Evolutionary conservation across 1,284 basidiomycete species (phyloP), one percentile per base, ranked within the genome.

Genomic region (Ganoderma lucidum): DNA sequence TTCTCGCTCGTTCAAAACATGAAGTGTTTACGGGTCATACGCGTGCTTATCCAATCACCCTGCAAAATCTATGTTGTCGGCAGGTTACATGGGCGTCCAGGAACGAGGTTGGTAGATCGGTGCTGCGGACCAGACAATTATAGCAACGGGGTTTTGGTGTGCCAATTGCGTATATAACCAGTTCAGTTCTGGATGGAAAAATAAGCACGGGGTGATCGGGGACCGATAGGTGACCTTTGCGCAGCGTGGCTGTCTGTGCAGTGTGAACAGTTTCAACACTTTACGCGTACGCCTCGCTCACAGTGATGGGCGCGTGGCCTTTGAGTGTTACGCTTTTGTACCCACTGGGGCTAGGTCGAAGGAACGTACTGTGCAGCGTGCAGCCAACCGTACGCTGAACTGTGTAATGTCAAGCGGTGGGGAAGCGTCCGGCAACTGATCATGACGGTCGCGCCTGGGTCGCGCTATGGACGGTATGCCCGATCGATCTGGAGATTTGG

Each of bases 171-270:
- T 23, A 23, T 17, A 30, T 35, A 56, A 15, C 53, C 53, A 51
- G 12, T 9, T 51, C 5, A 5, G 5, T 19, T 45, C 17, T n/a
- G 45, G 15, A 48, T 23, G 23, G 12, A 30, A 53, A 3, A 17
- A n/a, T 59, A 37, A 53, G 48, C 37, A 37, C 56, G 35, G 56
- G 56, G 56, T 59, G 56, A 39, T 35, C 56, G 56, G 56, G 56
- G 56, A 39, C 35, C 19, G 14, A 14, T 19, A 15, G 1, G 19
- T 37, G 17, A 37, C 56, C 35, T 59, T 17, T n/a, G 56, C 19
- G 35, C 48, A 53, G 48, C 53, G 53, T 56, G 17, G 15, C 14
- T 6, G 28, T 55, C 30, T 56, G 53, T 41, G 45, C 45, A n/a
- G 45, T 48, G 45, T n/a, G 45, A 55, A 55, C 30, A 17, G 32